Percentiles rank a stretch among this genome's conserved stretches.
phyloP scores from a whole-genome alignment of 306 rosid species.

The Cyamopsis tetragonoloba region DNA sequence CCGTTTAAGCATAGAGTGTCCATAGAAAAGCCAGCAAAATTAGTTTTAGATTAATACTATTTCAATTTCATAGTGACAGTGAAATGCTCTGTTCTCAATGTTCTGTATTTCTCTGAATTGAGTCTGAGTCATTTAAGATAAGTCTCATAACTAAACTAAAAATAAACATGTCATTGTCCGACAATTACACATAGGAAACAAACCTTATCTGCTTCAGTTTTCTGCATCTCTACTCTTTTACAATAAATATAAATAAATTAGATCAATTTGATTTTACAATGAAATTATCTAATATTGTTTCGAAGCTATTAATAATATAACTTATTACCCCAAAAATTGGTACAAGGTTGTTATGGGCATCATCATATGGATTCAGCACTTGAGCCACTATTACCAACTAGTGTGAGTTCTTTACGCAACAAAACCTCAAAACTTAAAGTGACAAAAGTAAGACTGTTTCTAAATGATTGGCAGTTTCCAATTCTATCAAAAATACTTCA shows the following conservation, averaged over 20 bases:
- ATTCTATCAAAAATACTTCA: neutral
- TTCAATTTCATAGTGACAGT: conserved; percentile 10
- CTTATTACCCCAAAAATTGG: neutral
- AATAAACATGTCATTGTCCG: conserved; percentile 14
- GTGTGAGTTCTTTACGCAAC: conserved; percentile 29
- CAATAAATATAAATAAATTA: neutral
- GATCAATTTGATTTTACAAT: neutral
- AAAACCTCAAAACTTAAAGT: neutral
- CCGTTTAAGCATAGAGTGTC: neutral
- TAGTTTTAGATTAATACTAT: conserved; percentile 13
- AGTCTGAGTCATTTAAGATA: conserved; percentile 21
- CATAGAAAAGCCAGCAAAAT: conserved; percentile 6
- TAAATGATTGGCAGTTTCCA: neutral
- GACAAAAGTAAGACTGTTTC: neutral
- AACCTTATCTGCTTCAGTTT: conserved; percentile 13
- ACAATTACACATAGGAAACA: conserved; percentile 6
- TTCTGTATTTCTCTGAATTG: conserved; percentile 19
- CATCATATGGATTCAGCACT: neutral
- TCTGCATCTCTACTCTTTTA: neutral
- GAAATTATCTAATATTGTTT: neutral
- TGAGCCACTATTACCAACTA: conserved; percentile 7
- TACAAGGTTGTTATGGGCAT: conserved; percentile 17
- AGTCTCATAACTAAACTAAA: conserved; percentile 7
- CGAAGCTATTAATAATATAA: neutral
- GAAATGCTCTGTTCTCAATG: neutral